Evolutionary conservation across 345 rosid species (phyloP).

Genomic region (Citrus maxima): DNA sequence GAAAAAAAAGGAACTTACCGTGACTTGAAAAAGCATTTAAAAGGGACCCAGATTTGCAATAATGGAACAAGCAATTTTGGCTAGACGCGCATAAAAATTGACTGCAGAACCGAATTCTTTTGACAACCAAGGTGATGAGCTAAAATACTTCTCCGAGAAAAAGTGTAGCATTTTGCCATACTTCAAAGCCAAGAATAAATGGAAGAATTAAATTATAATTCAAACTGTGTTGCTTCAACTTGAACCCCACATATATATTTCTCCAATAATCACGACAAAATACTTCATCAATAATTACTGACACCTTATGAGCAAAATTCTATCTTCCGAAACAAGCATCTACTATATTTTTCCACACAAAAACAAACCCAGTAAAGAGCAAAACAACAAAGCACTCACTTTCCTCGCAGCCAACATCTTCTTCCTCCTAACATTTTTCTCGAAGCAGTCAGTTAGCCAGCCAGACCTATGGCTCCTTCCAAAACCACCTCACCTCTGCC

Average conservation of each 20-base stretch:
- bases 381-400: constrained; percentile 23
- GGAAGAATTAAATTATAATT: neutral
- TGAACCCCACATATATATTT: neutral
- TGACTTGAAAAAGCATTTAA: no score
- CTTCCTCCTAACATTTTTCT: constrained; percentile 8
- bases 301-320: neutral
- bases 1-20: no score
- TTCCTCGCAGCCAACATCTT: constrained; percentile 25
- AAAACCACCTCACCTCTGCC: constrained; percentile 6
- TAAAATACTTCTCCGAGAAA: neutral
- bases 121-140: neutral
- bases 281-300: neutral
- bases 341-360: neutral
- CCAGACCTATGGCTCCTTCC: constrained; percentile 22
- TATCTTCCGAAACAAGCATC: neutral
- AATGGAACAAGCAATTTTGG: neutral
- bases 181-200: neutral
- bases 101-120: neutral
- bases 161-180: neutral
- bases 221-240: neutral
- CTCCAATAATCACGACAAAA: neutral
- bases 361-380: constrained; percentile 12
- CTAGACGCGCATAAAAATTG: neutral
- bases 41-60: neutral
- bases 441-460: constrained; percentile 1